A percentile compares a stretch with the other conserved stretches of the same genome.
Conservation (phyloP, 768 basidiomycete species). For the Omphalotus guepiniiformis region DNA sequence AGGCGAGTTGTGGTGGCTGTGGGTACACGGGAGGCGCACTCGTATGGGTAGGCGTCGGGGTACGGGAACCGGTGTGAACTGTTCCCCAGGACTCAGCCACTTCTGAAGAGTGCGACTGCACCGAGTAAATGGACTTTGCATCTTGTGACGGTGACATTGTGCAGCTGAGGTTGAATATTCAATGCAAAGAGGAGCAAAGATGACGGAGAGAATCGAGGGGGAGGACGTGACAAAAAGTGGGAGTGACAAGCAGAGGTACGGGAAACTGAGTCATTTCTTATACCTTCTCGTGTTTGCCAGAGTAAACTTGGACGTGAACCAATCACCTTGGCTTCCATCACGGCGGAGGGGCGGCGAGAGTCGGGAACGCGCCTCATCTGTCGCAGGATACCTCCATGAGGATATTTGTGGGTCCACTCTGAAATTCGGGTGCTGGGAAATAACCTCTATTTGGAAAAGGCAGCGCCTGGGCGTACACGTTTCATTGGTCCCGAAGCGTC, state of each 20-base stretch:
- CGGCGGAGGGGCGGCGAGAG: constrained; percentile 1
- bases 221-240: not conserved
- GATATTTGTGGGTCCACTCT: not conserved
- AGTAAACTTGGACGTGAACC: not conserved
- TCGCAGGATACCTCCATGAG: not conserved
- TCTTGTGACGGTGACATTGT: constrained; percentile 1
- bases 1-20: not conserved
- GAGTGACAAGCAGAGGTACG: not conserved
- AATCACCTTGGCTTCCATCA: not conserved
- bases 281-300: not conserved
- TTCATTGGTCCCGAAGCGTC: too few relatives aligned
- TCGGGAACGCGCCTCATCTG: constrained; percentile 1
- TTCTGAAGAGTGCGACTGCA: not conserved
- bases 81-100: constrained; percentile 3
- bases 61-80: not conserved
- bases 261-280: constrained; percentile 11
- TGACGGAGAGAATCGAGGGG: not conserved
- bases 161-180: not conserved
- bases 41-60: constrained; percentile 2
- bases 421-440: too few relatives aligned
- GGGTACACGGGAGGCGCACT: too few relatives aligned
- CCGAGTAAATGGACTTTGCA: constrained; percentile 4
- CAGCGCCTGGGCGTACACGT: too few relatives aligned
- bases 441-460: too few relatives aligned
- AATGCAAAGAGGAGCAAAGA: not conserved